Evolutionary conservation across 108 stramenopile genomes (phyloP).

Genomic region (Bacterosira constricta): DNA sequence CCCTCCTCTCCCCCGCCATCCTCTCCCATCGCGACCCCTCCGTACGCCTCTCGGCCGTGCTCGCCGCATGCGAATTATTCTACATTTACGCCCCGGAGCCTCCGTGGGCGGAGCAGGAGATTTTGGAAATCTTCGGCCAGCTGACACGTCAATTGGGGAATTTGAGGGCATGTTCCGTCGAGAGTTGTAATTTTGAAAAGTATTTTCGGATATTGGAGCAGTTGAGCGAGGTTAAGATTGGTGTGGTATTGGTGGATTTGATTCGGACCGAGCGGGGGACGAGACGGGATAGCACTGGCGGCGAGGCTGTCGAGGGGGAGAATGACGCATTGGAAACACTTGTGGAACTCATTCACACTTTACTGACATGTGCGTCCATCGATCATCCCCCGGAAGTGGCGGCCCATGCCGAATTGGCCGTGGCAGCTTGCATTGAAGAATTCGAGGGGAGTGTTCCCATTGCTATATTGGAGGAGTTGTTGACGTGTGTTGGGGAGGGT

Average conservation of each 20-base stretch:
- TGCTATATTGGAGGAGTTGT: conserved; percentile 72
- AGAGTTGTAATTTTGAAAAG: conserved; percentile 40
- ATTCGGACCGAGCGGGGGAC: conserved; percentile 28
- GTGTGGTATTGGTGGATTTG: conserved; percentile 79
- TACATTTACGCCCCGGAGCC: conserved; percentile 83
- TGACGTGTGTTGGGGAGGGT: conserved; percentile 68
- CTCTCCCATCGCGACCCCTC: conserved; percentile 72
- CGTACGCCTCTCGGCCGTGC: conserved; percentile 67
- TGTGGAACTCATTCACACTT: conserved; percentile 61
- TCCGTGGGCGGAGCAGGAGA: conserved; percentile 73
- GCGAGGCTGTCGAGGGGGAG: not conserved
- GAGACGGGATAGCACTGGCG: not conserved
- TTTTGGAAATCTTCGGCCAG: conserved; percentile 67
- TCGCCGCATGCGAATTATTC: conserved; percentile 79
- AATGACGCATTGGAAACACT: conserved; percentile 65
- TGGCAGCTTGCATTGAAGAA: conserved; percentile 76
- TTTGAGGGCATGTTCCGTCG: conserved; percentile 46
- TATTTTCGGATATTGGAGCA: conserved; percentile 74
- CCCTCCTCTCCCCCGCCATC: conserved; percentile 38
- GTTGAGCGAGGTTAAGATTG: conserved; percentile 79
- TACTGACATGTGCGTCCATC: conserved; percentile 59
- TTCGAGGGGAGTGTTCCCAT: conserved; percentile 71
- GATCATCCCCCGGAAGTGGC: conserved; percentile 73
- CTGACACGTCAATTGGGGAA: conserved; percentile 76
- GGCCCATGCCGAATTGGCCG: conserved; percentile 54